phyloP scores from a whole-genome alignment of 2,329 filamentous ascomycete genomes.

The Penicillium palitans region DNA sequence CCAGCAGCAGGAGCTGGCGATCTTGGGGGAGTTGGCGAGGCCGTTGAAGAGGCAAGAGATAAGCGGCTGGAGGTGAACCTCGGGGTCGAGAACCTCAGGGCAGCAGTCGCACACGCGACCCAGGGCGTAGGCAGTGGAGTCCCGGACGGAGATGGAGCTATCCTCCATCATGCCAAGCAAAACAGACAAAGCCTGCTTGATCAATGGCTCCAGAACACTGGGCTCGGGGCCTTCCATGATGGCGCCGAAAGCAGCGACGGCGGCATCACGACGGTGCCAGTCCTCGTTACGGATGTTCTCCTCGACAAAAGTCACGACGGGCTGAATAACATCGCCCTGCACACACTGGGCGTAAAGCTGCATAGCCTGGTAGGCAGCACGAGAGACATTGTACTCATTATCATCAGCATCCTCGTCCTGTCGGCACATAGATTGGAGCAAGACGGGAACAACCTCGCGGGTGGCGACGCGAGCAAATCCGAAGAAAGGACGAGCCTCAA shows the following conservation, averaged over 20 bases:
- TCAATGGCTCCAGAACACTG: slow-evolving; percentile 84
- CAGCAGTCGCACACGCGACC: slow-evolving; percentile 94
- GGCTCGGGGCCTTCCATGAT: slow-evolving; percentile 99
- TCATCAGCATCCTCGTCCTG: slow-evolving; percentile 97
- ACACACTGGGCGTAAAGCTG: slow-evolving; percentile 95
- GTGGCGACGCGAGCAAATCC: slow-evolving; percentile 94
- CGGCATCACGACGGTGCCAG: slow-evolving; percentile 93
- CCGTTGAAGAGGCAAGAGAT: slow-evolving; percentile 89
- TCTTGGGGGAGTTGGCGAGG: slow-evolving; percentile 87
- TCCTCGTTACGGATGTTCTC: slow-evolving; percentile 84
- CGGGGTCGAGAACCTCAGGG: slow-evolving; percentile 85
- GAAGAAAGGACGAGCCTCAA: slow-evolving; percentile 87
- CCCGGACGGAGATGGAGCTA: slow-evolving; percentile 81
- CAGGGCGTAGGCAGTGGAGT: slow-evolving; percentile 93
- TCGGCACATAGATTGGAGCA: slow-evolving; percentile 85
- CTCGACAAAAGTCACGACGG: slow-evolving; percentile 90
- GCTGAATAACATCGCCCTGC: slow-evolving; percentile 75
- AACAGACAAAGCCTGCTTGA: slow-evolving; percentile 91
- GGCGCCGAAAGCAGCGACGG: slow-evolving; percentile 93
- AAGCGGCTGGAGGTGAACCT: slow-evolving; percentile 76
- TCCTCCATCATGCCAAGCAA: slow-evolving; percentile 94
- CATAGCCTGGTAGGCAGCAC: slow-evolving; percentile 93
- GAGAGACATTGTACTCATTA: slow-evolving; percentile 95
- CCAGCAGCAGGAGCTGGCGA: slow-evolving; percentile 98
- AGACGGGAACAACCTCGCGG: slow-evolving; percentile 88